Evolutionary conservation across 768 basidiomycete species (phyloP), one percentile per base, ranked within the genome.

Genomic region (Trametes coccinea): DNA sequence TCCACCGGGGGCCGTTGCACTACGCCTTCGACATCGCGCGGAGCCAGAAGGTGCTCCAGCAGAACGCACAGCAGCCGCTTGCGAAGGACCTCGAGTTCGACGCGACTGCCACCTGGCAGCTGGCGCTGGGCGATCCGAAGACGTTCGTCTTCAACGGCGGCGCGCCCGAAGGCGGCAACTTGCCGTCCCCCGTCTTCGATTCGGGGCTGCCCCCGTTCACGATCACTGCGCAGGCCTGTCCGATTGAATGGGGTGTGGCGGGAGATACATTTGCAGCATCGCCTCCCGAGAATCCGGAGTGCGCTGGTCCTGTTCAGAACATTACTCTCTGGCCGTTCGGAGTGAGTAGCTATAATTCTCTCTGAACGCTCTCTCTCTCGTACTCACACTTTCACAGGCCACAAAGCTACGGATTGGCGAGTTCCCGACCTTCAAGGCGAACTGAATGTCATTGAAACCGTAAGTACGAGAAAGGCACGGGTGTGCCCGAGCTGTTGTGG

Each of bases 1-100:
- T 85, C 14, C 82, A 84, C 48, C 79, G 82, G 7, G 83, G 82
- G 14, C 80, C 82, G 9, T 67, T 84, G 45, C 76, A 84, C 69
- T 84, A 83, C 66, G 82, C 83, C 4, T 80, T 80, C 61, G 82
- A 84, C 69, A 84, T 79, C 50, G 63, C 73, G 5, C 71, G 77
- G 10, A 69, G 57, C 31, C 65, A 67, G 54, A 74, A 67, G 37
- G 77, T 81, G 40, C 74, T 84, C 27, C 65, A 73, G 2, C 72
- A 68, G 50, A 81, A 83, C 66, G 69, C 77, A 5, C 72, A 78
- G 56, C 74, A 82, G 65, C 75, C 77, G 8, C 70, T 77, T 29
- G 83, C 82, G 0, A 75, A 76, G 16, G 83, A 85, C 61, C 74
- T 82, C 34, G 70, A 84, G 67, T 82, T 81, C 63, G 79, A 82